A percentile compares a stretch with the other conserved stretches of the same genome.
Evolutionary conservation across 2,329 filamentous ascomycete species (phyloP).

Genomic region (Verticillium isaacii): DNA sequence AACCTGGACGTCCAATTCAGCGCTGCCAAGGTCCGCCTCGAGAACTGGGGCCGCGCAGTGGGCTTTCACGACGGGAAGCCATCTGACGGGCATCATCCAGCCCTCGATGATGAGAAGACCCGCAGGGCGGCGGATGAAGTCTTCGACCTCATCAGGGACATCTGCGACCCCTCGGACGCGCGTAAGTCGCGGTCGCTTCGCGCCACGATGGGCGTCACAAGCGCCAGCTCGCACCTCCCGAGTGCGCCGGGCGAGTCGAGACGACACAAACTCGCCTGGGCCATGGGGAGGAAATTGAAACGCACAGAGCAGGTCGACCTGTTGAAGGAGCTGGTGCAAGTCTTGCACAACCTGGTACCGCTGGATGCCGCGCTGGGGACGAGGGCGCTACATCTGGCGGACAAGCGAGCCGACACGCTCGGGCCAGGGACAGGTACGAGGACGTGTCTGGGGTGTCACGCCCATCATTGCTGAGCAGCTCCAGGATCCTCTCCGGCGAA

Average conservation of each 20-base stretch:
- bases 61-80: constrained; percentile 9
- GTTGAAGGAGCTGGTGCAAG: constrained; percentile 5
- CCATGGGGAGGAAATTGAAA: constrained; percentile 8
- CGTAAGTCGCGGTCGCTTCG: too few species aligned
- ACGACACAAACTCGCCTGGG: constrained; percentile 7
- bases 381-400: too few species aligned
- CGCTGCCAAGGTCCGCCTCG: constrained; percentile 10
- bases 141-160: constrained; percentile 3
- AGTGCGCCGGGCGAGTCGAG: background rate
- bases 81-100: constrained; percentile 6
- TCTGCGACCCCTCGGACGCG: background rate
- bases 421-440: too few species aligned
- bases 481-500: too few species aligned
- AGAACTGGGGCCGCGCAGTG: constrained; percentile 14
- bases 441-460: too few species aligned
- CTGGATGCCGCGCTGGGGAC: too few species aligned
- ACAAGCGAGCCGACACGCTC: too few species aligned
- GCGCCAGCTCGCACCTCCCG: background rate
- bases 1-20: constrained; percentile 9
- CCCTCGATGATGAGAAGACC: constrained; percentile 7
- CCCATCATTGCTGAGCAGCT: too few species aligned
- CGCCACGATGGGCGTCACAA: too few species aligned
- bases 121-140: background rate
- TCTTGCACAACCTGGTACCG: too few species aligned
- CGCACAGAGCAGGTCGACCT: constrained; percentile 5